Evolutionary conservation across 768 basidiomycete genomes (phyloP), one percentile per base, ranked within the genome.

Genomic region (Tylopilus plumbeoviolaceoides): DNA sequence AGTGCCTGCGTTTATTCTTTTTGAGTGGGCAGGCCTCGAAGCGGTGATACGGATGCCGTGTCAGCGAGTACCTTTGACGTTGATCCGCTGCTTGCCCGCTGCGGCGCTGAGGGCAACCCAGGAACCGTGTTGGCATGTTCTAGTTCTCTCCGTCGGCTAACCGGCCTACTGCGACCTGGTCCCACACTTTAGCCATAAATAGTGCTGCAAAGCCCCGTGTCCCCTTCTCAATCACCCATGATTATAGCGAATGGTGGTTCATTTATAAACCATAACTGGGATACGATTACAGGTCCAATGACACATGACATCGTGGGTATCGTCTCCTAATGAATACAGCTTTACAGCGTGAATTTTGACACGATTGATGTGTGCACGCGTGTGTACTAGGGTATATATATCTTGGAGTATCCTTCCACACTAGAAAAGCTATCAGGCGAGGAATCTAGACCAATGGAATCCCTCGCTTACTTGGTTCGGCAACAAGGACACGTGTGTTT

Each of bases 401-500:
- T 70, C 63, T 62, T 72, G 23, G 69, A 70, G 44, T 69, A 70
- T 20, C 69, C 69, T 23, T 70, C 69, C 50, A 70, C 69, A 27
- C 69, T 70, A 39, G 10, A 5, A n/a, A 3, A 10, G 7, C 33
- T 38, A 10, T 60, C 49, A 61, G 59, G 31, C n/a, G 6, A n/a
- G 12, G 1, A 3, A 10, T 30, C 48, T 7, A 7, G 7, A 39
- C 20, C n/a, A 33, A 8, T 11, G 21, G 20, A 20, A 28, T 39
- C 25, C 18, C 5, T 45, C 23, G 63, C 78, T 61, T 59, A 79
- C 79, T 56, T 70, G 53, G 67, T 63, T 54, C 80, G 73, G 61
- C 79, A 80, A 57, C 80, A 81, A 0, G 79, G 79, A 46, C 79
- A 81, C 1, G 68, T 70, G 49, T 80, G 79, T 51, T 76, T 78